phyloP scores from a whole-genome alignment of 331 rosid genomes.

The Telfairia occidentalis region DNA sequence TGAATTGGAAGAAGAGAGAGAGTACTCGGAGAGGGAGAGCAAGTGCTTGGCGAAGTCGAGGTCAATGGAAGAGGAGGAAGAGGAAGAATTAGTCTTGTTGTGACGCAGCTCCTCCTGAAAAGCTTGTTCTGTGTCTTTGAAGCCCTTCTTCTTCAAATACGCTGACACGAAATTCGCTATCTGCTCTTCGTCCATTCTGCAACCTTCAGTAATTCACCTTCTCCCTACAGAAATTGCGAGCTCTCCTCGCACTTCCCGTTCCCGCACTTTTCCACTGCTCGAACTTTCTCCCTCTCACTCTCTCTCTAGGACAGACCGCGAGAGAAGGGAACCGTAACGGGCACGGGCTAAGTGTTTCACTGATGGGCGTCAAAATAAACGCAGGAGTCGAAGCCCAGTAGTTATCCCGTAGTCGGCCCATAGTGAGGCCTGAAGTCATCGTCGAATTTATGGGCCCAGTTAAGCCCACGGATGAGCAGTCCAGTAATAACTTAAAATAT shows the following conservation, averaged over 20 bases:
- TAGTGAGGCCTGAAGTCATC: not conserved
- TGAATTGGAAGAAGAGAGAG: not conserved
- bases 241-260: not conserved
- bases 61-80: slow-evolving; percentile 31
- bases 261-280: slow-evolving; percentile 7
- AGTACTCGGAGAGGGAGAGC: slow-evolving; percentile 54
- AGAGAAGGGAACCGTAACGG: not conserved
- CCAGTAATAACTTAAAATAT: no score
- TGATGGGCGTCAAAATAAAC: not conserved
- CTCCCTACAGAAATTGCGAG: not conserved
- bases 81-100: slow-evolving; percentile 28
- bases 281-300: not conserved
- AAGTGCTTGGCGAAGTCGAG: slow-evolving; percentile 54
- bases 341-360: not conserved
- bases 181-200: slow-evolving; percentile 59
- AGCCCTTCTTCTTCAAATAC: slow-evolving; percentile 60
- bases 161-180: slow-evolving; percentile 41
- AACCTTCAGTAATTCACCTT: not conserved
- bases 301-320: not conserved
- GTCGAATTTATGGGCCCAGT: not conserved
- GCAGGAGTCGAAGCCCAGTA: not conserved
- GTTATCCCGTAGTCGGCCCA: not conserved
- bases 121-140: slow-evolving; percentile 56
- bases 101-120: slow-evolving; percentile 55
- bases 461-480: not conserved